phyloP scores from a whole-genome alignment of 257 asterid species.

The Solanum clarkiae region DNA sequence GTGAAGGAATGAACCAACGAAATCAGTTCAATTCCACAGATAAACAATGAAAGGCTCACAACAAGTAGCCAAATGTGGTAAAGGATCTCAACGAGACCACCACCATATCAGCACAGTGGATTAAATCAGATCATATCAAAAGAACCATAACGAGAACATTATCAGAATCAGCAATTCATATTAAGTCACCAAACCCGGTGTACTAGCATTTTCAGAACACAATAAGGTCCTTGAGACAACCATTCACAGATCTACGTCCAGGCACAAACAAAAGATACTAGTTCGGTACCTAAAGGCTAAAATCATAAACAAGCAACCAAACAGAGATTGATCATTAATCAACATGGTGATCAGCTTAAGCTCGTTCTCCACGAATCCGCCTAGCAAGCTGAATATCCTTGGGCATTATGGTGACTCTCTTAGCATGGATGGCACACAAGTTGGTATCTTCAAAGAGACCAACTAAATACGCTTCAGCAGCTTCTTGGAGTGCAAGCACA shows the following conservation, averaged over 20 bases:
- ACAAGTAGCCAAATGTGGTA: neutral
- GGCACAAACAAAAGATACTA: neutral
- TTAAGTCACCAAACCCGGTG: neutral
- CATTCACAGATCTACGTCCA: neutral
- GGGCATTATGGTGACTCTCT: neutral
- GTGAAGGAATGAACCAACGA: neutral
- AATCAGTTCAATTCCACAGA: neutral
- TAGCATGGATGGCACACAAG: slow-evolving; percentile 30
- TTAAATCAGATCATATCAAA: neutral
- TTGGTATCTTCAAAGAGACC: slow-evolving; percentile 74
- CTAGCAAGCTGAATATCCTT: slow-evolving; percentile 64
- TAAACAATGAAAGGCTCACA: neutral
- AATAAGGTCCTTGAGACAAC: neutral
- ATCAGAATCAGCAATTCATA: neutral
- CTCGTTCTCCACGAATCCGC: slow-evolving; percentile 79
- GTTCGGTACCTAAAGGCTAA: neutral
- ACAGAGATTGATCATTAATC: neutral
- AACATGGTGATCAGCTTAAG: slow-evolving; percentile 5
- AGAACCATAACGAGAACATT: neutral
- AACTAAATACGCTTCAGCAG: slow-evolving; percentile 66
- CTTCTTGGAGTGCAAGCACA: slow-evolving; percentile 60
- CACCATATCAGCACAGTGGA: neutral
- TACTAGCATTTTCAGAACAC: neutral
- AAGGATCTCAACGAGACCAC: neutral
- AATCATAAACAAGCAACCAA: neutral